Base-by-base conservation (phyloP, 805 yeast species). In the Sugiyamaella floridensis region DNA sequence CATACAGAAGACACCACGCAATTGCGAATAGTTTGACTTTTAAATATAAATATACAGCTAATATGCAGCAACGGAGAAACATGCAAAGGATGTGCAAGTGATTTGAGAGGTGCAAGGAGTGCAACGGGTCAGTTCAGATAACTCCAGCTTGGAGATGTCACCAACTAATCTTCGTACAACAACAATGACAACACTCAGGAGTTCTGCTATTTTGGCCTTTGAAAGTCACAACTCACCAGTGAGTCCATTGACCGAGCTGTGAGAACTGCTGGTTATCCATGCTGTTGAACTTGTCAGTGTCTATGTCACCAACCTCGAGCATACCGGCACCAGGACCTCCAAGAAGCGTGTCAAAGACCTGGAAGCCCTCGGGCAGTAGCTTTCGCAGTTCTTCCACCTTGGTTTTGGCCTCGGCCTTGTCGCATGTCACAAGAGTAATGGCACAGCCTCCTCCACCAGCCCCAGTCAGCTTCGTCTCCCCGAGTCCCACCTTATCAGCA, bases 361-460 rank as follows among this genome's bases (percentile, higher is more conserved):
- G 86, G 66, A 78, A 90, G 0, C 87, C 86, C 4, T 76, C 74
- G 3, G 69, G 64, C 10, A 71, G 66, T 37, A 75, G 60, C 16
- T 59, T 62, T 14, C 62, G 58, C 34, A 71, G 63, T 20, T 68
- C 67, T 1, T 63, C 61, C 7, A 78, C 65, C 15, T 63, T 63
- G 2, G 64, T 67, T 4, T 40, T 44, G 40, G 55, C 34, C 29
- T 43, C 41, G 2, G 45, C 48, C 1, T 59, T 65, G 1, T 67
- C 69, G 2, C 71, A 73, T 15, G 61, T 59, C 14, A 90, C 73
- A 40, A 93, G 70, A 0, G 98, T 93, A 52, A 93, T 85, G 10
- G 98, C 96, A 73, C 99, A 93, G 1, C 99, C 99, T 48, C 99
- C 99, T 18, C 99, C 99, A 37, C 99, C 99, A 0, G 99, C 99